phyloP scores from a whole-genome alignment of 208 protist genomes.

The Leptomonas pyrrhocoris region DNA sequence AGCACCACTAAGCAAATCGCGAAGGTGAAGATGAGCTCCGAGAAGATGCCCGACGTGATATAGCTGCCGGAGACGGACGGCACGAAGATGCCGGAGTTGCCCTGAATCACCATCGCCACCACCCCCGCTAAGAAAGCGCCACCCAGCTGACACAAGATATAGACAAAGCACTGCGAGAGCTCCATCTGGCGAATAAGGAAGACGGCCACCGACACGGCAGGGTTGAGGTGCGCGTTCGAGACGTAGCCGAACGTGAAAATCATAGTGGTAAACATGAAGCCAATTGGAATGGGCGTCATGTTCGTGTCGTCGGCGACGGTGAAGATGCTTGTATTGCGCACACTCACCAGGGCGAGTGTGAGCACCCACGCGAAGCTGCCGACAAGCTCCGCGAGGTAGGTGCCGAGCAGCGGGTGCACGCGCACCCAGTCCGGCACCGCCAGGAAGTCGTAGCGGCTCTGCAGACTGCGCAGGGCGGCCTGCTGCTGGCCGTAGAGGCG shows the following conservation, averaged over 20 bases:
- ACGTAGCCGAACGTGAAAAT: constrained; percentile 88
- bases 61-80: constrained; percentile 58
- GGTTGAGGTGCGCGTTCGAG: constrained; percentile 84
- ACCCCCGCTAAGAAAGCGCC: constrained; percentile 69
- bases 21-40: constrained; percentile 86
- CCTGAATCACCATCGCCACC: constrained; percentile 79
- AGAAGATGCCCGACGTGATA: constrained; percentile 75
- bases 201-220: constrained; percentile 77
- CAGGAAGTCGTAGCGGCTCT: constrained; percentile 67
- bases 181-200: constrained; percentile 69
- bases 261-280: constrained; percentile 86
- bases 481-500: constrained; percentile 71
- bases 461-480: constrained; percentile 62
- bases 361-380: constrained; percentile 86
- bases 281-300: constrained; percentile 78
- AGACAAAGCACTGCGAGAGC: constrained; percentile 50
- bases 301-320: constrained; percentile 54
- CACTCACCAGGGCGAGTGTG: constrained; percentile 66
- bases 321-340: constrained; percentile 75
- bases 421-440: constrained; percentile 83
- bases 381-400: constrained; percentile 77
- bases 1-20: constrained; percentile 76
- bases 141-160: constrained; percentile 72
- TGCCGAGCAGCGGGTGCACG: constrained; percentile 80
- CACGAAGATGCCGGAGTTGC: constrained; percentile 70